Percentiles rank a stretch among this genome's conserved stretches.
phyloP scores from a whole-genome alignment of 2,329 filamentous ascomycete species.

The Penicillium sclerotiorum region DNA sequence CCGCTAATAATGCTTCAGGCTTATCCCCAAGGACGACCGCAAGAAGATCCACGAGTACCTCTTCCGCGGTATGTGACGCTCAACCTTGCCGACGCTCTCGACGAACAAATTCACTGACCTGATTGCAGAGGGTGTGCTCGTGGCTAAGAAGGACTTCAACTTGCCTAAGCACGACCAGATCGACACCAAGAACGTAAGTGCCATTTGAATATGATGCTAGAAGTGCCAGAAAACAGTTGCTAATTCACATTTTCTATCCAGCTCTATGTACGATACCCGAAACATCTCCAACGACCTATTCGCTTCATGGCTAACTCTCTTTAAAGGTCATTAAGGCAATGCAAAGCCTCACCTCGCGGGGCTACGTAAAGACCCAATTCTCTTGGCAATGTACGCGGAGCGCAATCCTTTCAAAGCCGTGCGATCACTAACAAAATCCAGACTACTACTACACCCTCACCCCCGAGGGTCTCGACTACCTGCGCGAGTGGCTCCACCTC shows the following conservation, averaged over 20 bases:
- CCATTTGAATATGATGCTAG: no score
- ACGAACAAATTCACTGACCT: constrained; percentile 17
- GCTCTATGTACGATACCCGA: constrained; percentile 67
- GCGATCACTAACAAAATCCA: no score
- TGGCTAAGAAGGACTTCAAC: constrained; percentile 99
- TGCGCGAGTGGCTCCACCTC: constrained; percentile 99
- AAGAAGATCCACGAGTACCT: constrained; percentile 99
- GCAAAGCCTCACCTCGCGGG: constrained; percentile 97
- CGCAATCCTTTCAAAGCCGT: no score
- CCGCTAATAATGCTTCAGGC: constrained; percentile 57
- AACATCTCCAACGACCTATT: not conserved
- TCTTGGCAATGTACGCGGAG: constrained; percentile 99
- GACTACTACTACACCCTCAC: constrained; percentile 99
- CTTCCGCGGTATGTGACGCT: constrained; percentile 72
- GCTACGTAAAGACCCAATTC: constrained; percentile 99
- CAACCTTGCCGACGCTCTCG: constrained; percentile 13
- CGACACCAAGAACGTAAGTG: constrained; percentile 99
- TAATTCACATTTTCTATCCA: no score
- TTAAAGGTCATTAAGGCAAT: constrained; percentile 87
- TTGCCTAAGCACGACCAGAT: constrained; percentile 96
- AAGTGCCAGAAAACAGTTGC: no score
- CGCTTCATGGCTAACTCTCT: constrained; percentile 1
- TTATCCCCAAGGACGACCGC: constrained; percentile 99
- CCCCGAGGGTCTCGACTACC: constrained; percentile 98
- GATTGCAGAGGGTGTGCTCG: constrained; percentile 72